Conservation (phyloP, 2,329 filamentous ascomycete species). For the Chaetothyriales sp. region DNA sequence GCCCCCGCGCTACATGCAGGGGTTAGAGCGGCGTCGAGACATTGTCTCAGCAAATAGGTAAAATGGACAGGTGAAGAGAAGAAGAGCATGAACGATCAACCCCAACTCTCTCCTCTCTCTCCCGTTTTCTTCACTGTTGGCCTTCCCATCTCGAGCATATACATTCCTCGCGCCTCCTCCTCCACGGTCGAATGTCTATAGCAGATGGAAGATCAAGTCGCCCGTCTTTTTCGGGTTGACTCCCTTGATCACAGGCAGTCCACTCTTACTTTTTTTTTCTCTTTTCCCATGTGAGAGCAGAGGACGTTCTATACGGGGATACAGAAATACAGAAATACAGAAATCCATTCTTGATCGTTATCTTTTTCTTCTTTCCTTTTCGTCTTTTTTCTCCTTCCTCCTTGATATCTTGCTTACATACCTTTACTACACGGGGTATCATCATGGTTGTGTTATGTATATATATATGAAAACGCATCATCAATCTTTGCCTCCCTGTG, state of each 20-base stretch:
- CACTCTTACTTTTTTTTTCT: constrained; percentile 8
- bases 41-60: too few relatives aligned
- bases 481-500: background rate
- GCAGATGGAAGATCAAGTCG: constrained; percentile 34
- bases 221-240: background rate
- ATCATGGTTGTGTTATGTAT: background rate
- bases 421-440: background rate
- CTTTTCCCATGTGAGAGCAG: constrained; percentile 4
- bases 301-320: constrained; percentile 15
- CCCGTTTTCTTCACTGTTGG: too few relatives aligned
- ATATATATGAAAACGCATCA: constrained; percentile 1
- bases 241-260: constrained; percentile 19
- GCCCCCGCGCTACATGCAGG: background rate
- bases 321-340: background rate
- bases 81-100: background rate
- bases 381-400: constrained; percentile 1
- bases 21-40: background rate
- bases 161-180: constrained; percentile 17
- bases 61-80: background rate
- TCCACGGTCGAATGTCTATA: constrained; percentile 33
- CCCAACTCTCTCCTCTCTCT: background rate
- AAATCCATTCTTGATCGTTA: background rate
- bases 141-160: constrained; percentile 25
- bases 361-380: constrained; percentile 1
- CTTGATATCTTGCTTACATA: background rate